These are phyloP conservation scores for Kluyveromyces nonfermentans DNA, from an alignment of 805 yeast species.

Conservation along the genomic window DNA sequence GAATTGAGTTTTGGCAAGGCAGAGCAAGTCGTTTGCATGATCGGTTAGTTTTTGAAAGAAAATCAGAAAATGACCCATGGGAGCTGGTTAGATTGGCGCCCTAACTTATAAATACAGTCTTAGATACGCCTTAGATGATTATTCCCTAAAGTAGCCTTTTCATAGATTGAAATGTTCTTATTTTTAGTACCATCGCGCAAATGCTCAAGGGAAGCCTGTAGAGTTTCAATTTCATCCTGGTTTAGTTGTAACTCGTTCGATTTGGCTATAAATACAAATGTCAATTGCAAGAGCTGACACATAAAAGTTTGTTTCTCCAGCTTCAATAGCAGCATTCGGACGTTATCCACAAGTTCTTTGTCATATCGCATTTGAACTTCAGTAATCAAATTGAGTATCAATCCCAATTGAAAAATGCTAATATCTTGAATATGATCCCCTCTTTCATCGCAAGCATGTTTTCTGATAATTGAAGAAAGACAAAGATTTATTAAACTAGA, in stretches of 20 bases:
- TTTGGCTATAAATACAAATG: background rate
- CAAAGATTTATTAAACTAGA: background rate
- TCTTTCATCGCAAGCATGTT: background rate
- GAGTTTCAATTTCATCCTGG: background rate
- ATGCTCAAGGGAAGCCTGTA: background rate
- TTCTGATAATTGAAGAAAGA: background rate
- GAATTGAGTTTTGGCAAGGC: constrained; percentile 97
- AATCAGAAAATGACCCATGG: constrained; percentile 47
- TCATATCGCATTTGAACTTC: background rate
- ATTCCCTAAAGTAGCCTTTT: background rate
- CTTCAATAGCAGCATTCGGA: background rate
- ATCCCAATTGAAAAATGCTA: constrained; percentile 7
- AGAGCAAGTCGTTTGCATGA: constrained; percentile 85
- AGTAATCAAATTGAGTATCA: constrained; percentile 3
- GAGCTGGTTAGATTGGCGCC: constrained; percentile 65
- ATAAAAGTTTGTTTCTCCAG: background rate
- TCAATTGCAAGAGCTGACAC: background rate
- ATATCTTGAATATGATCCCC: background rate
- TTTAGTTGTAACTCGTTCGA: background rate
- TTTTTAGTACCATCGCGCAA: background rate
- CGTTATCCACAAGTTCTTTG: background rate
- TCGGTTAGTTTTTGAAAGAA: constrained; percentile 64
- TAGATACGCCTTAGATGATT: background rate
- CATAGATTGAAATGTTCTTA: background rate
- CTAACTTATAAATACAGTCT: constrained; percentile 16